These are phyloP conservation scores for Aspergillus sp. DNA, from an alignment of 2,329 filamentous ascomycete species.

Conservation along the genomic window DNA sequence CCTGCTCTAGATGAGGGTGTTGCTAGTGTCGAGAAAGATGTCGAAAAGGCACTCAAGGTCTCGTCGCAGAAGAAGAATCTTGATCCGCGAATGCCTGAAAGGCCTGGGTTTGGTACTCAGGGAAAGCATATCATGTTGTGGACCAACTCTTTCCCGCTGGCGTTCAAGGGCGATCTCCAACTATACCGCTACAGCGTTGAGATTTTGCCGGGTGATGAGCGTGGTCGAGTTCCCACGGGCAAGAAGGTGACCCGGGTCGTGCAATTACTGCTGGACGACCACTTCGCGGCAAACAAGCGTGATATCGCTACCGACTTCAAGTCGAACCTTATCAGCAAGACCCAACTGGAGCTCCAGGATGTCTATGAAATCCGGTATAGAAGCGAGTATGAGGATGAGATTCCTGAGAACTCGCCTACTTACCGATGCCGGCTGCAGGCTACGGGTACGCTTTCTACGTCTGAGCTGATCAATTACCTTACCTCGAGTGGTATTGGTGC, in stretches of 20 bases:
- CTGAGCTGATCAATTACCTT: slow-evolving; percentile 43
- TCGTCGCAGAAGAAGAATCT: slow-evolving; percentile 10
- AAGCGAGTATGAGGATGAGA: slow-evolving; percentile 30
- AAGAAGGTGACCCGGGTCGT: slow-evolving; percentile 47
- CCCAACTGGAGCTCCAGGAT: slow-evolving; percentile 19
- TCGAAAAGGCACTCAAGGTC: slow-evolving; percentile 18
- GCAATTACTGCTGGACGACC: slow-evolving; percentile 39
- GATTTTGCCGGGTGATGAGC: slow-evolving; percentile 19
- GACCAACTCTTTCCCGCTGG: slow-evolving; percentile 37
- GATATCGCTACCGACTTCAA: slow-evolving; percentile 37
- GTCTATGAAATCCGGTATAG: slow-evolving; percentile 29
- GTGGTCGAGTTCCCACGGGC: slow-evolving; percentile 24
- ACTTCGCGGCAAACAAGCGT: slow-evolving; percentile 21
- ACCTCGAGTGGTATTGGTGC: slow-evolving; percentile 29
- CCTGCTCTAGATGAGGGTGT: slow-evolving; percentile 19
- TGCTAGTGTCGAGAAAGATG: slow-evolving; percentile 21
- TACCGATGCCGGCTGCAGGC: slow-evolving; percentile 32
- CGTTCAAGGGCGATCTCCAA: slow-evolving; percentile 25
- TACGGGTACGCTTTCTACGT: slow-evolving; percentile 29
- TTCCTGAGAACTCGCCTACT: slow-evolving; percentile 23
- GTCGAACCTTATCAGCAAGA: slow-evolving; percentile 31
- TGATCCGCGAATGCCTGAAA: slow-evolving; percentile 23
- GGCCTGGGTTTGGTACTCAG: slow-evolving; percentile 34
- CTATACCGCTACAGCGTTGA: slow-evolving; percentile 41
- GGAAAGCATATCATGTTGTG: slow-evolving; percentile 28